Conservation (phyloP, 106 monocot species). For the Dendrobium nobile region DNA sequence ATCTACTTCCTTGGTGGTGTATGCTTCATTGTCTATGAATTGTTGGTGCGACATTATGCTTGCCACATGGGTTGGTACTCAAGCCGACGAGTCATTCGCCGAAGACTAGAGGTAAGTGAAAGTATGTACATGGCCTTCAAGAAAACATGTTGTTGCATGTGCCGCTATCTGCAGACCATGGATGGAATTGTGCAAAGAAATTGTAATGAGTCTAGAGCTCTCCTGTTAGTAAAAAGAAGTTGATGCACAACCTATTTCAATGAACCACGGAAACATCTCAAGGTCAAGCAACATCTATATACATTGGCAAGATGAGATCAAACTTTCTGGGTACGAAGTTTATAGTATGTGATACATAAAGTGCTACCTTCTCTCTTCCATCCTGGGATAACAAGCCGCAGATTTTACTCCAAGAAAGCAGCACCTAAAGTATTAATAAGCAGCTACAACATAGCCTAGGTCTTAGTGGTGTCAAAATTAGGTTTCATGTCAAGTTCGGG, state of each 20-base stretch:
- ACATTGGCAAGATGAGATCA: conserved; percentile 65
- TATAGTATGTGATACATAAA: conserved; percentile 26
- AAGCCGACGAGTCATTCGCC: no score
- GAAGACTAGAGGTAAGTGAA: no score
- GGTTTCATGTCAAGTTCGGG: no score
- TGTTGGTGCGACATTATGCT: no score
- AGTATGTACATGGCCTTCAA: no score
- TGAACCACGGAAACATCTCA: conserved; percentile 41
- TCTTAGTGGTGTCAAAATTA: no score
- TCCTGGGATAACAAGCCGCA: conserved; percentile 20
- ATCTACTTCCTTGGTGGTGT: no score
- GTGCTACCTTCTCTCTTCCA: conserved; percentile 7
- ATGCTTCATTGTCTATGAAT: no score
- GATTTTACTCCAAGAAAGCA: conserved; percentile 39
- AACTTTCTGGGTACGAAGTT: conserved; percentile 39
- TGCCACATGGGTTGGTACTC: no score
- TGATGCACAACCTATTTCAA: conserved; percentile 40
- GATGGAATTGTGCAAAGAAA: no score
- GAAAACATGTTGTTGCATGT: no score
- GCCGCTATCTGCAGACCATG: no score
- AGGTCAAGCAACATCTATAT: conserved; percentile 46
- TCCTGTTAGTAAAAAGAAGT: conserved; percentile 51
- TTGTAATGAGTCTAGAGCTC: not conserved
- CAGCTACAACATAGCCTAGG: conserved; percentile 30
- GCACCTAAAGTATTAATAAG: conserved; percentile 33